Conservation (phyloP, 1,139 yeast species). For the Debaryomyces sp. region DNA sequence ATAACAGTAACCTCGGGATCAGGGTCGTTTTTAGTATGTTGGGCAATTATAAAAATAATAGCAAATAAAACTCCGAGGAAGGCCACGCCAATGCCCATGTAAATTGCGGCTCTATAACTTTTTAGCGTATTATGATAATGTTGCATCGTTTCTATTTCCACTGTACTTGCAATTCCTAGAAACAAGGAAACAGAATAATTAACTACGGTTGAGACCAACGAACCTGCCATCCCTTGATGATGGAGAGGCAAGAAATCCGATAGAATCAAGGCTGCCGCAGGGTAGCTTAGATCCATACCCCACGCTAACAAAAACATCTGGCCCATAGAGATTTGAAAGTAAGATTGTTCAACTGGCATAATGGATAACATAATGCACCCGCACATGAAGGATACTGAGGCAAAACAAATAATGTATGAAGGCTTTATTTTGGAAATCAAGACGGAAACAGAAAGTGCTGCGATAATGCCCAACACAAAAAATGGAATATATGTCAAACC, state of each 20-base stretch:
- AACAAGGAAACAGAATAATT: constrained; percentile 57
- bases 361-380: constrained; percentile 52
- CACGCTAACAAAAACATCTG: constrained; percentile 52
- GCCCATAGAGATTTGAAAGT: constrained; percentile 48
- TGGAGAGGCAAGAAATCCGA: constrained; percentile 52
- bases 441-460: constrained; percentile 46
- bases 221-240: constrained; percentile 65
- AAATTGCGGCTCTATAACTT: constrained; percentile 49
- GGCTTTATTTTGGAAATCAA: constrained; percentile 47
- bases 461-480: constrained; percentile 47
- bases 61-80: constrained; percentile 37
- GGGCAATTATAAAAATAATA: constrained; percentile 31
- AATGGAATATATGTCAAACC: constrained; percentile 51
- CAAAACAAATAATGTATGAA: constrained; percentile 42
- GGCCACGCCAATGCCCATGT: constrained; percentile 43
- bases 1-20: constrained; percentile 15
- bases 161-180: constrained; percentile 54
- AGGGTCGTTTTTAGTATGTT: constrained; percentile 13
- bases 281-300: constrained; percentile 64
- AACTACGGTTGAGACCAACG: constrained; percentile 55
- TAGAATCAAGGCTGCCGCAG: constrained; percentile 55
- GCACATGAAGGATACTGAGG: constrained; percentile 48
- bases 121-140: constrained; percentile 25
- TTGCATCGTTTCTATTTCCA: constrained; percentile 40
- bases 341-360: constrained; percentile 52